Evolutionary conservation across 768 basidiomycete genomes (phyloP).

Genomic region (Porpolomopsis calyptriformis): DNA sequence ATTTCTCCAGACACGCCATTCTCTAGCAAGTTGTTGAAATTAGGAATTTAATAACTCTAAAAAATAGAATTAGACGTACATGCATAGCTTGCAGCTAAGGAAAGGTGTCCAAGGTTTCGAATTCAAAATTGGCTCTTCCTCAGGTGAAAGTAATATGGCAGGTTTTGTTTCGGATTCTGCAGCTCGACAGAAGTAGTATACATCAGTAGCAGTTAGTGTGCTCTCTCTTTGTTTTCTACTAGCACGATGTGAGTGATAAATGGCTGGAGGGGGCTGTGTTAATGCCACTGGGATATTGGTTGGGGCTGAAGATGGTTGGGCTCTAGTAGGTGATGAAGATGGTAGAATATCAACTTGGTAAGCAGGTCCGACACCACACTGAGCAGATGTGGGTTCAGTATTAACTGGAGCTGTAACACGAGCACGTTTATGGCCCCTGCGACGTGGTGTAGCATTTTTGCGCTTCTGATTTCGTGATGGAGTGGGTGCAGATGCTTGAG

Average conservation of each 20-base stretch:
- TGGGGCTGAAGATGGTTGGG: neutral
- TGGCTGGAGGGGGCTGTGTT: neutral
- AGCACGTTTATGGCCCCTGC: neutral
- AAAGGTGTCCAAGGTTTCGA: constrained; percentile 9
- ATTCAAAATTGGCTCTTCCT: constrained; percentile 4
- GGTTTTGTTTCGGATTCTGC: constrained; percentile 7
- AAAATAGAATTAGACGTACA: too few species aligned
- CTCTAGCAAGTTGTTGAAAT: constrained; percentile 9
- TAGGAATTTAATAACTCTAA: too few species aligned
- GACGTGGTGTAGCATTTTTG: neutral
- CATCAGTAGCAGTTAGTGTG: constrained; percentile 10
- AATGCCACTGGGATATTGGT: neutral
- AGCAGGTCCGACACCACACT: neutral
- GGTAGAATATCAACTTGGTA: neutral
- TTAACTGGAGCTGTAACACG: neutral
- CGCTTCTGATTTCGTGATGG: neutral
- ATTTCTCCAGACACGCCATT: constrained; percentile 15
- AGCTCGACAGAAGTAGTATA: constrained; percentile 15
- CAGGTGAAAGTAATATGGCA: neutral
- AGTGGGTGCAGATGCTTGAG: too few species aligned
- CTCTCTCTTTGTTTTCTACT: neutral
- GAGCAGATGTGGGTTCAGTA: neutral
- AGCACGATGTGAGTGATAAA: neutral
- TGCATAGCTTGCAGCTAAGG: constrained; percentile 16
- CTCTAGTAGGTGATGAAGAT: neutral